Percentiles rank a stretch among this genome's conserved stretches.
phyloP scores from a whole-genome alignment of 2,329 filamentous ascomycete species.

The Furcasterigmium sp. region DNA sequence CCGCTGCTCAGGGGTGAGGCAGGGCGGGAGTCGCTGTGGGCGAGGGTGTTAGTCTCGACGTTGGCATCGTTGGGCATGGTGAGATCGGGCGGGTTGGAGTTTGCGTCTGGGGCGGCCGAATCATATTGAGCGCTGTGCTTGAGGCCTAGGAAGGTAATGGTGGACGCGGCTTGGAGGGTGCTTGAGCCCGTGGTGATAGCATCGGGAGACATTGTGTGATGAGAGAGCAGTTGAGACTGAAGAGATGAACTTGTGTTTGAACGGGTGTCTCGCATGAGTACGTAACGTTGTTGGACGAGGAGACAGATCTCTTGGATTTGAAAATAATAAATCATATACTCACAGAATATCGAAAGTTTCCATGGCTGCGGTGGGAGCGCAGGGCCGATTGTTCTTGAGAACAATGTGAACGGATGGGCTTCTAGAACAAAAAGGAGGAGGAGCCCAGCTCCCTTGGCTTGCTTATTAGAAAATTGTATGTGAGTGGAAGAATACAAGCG shows the following conservation, averaged over 20 bases:
- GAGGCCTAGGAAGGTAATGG: conserved; percentile 3
- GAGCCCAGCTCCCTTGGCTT: not conserved
- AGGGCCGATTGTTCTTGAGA: not conserved
- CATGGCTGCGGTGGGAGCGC: not conserved
- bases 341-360: not conserved
- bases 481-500: too few relatives aligned
- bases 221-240: not conserved
- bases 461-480: not conserved
- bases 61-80: not conserved
- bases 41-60: not conserved
- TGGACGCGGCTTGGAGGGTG: not conserved
- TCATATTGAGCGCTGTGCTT: conserved; percentile 1
- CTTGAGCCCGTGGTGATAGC: not conserved
- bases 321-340: not conserved
- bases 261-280: not conserved
- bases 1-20: not conserved
- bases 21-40: not conserved
- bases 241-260: not conserved
- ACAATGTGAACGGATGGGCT: not conserved
- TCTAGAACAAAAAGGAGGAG: not conserved
- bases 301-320: too few relatives aligned
- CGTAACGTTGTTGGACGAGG: too few relatives aligned
- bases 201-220: not conserved
- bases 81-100: not conserved
- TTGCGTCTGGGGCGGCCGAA: not conserved